phyloP scores from a whole-genome alignment of 148 eudicot species.

The Chenopodium berlandieri region DNA sequence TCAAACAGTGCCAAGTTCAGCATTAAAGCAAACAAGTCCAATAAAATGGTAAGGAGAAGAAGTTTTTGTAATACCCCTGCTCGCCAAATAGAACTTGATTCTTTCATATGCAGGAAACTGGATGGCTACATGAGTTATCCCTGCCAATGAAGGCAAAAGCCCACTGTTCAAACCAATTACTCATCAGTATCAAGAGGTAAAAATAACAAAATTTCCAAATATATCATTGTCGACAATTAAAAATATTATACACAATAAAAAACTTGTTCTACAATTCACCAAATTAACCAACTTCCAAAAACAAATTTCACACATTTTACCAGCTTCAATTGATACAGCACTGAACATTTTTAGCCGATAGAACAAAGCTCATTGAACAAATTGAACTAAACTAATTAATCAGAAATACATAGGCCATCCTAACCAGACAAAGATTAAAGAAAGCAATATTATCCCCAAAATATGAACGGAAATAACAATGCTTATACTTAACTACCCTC shows the following conservation, averaged over 20 bases:
- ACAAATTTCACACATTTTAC: background rate
- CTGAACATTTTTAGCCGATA: background rate
- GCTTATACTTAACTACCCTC: too few relatives aligned
- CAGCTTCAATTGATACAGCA: background rate
- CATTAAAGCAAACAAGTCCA: background rate
- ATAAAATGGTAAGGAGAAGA: background rate
- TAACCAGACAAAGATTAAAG: background rate
- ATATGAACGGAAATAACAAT: too few relatives aligned
- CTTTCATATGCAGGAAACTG: slow-evolving; percentile 92
- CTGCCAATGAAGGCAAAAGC: slow-evolving; percentile 89
- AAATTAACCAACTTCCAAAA: background rate
- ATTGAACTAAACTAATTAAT: background rate
- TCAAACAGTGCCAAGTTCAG: slow-evolving; percentile 8
- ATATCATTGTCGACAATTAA: background rate
- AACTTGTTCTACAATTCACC: background rate
- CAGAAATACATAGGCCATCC: background rate
- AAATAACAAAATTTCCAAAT: background rate
- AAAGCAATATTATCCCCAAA: background rate
- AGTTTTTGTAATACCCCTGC: slow-evolving; percentile 45
- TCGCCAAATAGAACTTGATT: slow-evolving; percentile 73
- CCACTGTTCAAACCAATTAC: slow-evolving; percentile 59
- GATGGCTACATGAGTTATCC: slow-evolving; percentile 89
- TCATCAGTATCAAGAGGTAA: slow-evolving; percentile 8
- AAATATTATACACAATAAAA: background rate
- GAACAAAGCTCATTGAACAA: background rate